Base-by-base conservation (phyloP, 495 filamentous ascomycete species). In the Emericellopsis terricola region DNA sequence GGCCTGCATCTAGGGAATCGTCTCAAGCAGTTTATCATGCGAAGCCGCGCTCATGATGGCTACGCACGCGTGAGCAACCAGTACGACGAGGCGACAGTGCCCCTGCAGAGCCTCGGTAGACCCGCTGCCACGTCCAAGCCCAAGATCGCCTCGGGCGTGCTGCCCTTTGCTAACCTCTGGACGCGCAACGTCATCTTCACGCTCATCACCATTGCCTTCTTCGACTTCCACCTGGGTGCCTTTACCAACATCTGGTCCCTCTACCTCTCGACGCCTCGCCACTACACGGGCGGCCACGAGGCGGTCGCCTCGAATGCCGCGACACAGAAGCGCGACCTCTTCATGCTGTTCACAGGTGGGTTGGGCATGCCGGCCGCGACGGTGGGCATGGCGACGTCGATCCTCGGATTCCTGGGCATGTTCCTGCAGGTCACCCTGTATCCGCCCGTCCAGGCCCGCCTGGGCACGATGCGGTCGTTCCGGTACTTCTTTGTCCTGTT, bases 221-320 rank as follows among this genome's bases (percentile, higher is more conserved):
- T 86, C 36, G 71, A 76, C 28, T 72, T 78, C 45, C 79, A 85
- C 44, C 65, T 85, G 51, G 78, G 76, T 40, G 80, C 80, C 29
- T 92, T 89, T 63, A 81, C 80, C 53, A 78, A 73, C 36, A 65
- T 89, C 29, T 89, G 80, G 80, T 76, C 80, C 41, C 65, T 82
- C 36, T 87, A 84, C 62, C 73, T 92, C 38, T 82, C 78, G 0
- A 80, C 81, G 0, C 78, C 81, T 0, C 33, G 33, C 11, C 24
- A 35, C 19, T 15, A 26, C 10, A 14, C 5, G 13, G 20, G 20
- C 9, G 78, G 80, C 20, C 73, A 73, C 42, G 63, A 78, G 38
- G 56, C 56, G 1, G 19, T 40, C 6, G 54, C n/a, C n/a, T n/a
- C n/a, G n/a, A n/a, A n/a, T n/a, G n/a, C n/a, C n/a, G 15, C 16